Conservation (phyloP, 768 basidiomycete genomes). For the Phylloporus arenicola region DNA sequence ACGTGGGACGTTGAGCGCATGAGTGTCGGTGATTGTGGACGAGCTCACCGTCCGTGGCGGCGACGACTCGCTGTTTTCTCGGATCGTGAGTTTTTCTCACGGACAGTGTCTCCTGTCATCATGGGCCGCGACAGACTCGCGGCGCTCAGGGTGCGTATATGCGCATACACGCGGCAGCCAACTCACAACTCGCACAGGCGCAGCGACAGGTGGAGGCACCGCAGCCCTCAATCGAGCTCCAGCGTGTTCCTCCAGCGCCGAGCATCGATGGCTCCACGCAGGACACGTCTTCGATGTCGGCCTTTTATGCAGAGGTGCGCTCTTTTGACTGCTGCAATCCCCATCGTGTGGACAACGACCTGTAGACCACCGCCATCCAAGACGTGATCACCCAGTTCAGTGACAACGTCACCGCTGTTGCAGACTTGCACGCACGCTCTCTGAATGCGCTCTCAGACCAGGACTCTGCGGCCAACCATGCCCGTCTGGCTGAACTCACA, state of each 20-base stretch:
- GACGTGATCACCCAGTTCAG: constrained; percentile 40
- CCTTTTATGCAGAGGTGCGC: constrained; percentile 32
- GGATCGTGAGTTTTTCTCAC: constrained; percentile 3
- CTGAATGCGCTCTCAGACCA: constrained; percentile 46
- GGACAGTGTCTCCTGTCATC: background rate
- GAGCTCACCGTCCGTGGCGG: constrained; percentile 3
- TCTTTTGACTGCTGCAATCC: background rate
- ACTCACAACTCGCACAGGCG: constrained; percentile 39
- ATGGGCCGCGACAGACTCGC: constrained; percentile 76
- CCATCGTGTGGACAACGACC: background rate
- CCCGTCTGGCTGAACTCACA: constrained; percentile 54
- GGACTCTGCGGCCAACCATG: constrained; percentile 35
- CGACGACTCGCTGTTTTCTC: constrained; percentile 8
- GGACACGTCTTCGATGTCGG: constrained; percentile 26
- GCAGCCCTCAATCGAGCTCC: constrained; percentile 25
- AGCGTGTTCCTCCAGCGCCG: constrained; percentile 10
- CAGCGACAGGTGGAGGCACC: constrained; percentile 39
- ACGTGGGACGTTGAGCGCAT: constrained; percentile 55
- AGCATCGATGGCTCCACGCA: background rate
- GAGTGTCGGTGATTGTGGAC: constrained; percentile 32
- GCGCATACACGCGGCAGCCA: constrained; percentile 36
- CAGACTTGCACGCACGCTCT: constrained; percentile 46
- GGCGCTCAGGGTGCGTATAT: constrained; percentile 63
- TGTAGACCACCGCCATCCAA: constrained; percentile 46
- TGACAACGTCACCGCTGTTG: constrained; percentile 41